Conservation (phyloP, 2,329 filamentous ascomycete genomes). For the Chrysoporthe puriensis region DNA sequence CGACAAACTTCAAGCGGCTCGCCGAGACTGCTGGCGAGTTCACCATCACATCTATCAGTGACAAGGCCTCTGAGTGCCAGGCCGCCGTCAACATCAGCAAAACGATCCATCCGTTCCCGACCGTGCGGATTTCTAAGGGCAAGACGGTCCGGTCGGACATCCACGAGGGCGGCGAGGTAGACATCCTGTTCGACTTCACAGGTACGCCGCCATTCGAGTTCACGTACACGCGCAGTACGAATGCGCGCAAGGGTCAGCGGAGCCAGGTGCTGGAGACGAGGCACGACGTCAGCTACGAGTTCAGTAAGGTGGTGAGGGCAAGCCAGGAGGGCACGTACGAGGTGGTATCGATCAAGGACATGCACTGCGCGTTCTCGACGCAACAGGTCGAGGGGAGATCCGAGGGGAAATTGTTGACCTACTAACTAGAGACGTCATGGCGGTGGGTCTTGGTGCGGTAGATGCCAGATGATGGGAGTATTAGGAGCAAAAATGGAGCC, state of each 20-base stretch:
- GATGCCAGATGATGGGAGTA: not conserved
- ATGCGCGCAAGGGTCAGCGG: constrained; percentile 79
- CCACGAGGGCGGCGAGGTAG: constrained; percentile 92
- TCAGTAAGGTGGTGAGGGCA: constrained; percentile 79
- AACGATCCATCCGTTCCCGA: constrained; percentile 87
- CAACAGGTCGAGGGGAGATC: constrained; percentile 58
- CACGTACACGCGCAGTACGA: constrained; percentile 90
- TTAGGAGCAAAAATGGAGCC: not conserved
- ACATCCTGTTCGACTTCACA: constrained; percentile 93
- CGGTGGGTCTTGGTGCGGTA: not conserved
- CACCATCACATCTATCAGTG: constrained; percentile 81
- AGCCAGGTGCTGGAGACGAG: constrained; percentile 85
- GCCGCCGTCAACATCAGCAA: constrained; percentile 79
- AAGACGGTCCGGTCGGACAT: constrained; percentile 84
- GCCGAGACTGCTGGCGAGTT: constrained; percentile 91
- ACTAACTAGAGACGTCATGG: constrained; percentile 28
- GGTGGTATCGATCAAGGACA: constrained; percentile 94
- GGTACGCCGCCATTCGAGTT: constrained; percentile 97
- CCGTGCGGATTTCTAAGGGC: constrained; percentile 86
- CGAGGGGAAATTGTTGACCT: constrained; percentile 43
- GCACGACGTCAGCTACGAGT: constrained; percentile 82
- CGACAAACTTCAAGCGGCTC: constrained; percentile 88
- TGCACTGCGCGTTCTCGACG: constrained; percentile 85
- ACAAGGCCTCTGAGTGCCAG: constrained; percentile 86
- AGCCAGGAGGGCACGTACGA: constrained; percentile 97